These are phyloP conservation scores for Suhomyces vadensis DNA, from an alignment of 805 yeast species.

Conservation along the genomic window DNA sequence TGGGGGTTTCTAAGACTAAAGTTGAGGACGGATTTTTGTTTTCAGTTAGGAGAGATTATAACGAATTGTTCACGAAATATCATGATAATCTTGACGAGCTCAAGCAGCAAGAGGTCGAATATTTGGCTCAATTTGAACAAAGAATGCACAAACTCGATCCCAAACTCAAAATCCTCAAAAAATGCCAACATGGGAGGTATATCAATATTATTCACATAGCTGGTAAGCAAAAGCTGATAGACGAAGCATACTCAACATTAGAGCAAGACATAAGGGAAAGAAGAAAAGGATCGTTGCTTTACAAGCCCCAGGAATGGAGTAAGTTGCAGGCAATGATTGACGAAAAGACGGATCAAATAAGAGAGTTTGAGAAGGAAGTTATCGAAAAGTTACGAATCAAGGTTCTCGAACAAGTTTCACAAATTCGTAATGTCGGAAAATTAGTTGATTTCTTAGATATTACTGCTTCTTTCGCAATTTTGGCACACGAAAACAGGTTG, in stretches of 20 bases:
- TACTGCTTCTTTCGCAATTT: conserved; percentile 64
- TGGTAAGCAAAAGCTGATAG: conserved; percentile 37
- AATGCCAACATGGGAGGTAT: conserved; percentile 31
- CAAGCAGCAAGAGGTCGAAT: conserved; percentile 23
- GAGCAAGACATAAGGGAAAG: conserved; percentile 28
- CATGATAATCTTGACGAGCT: conserved; percentile 36
- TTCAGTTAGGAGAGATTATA: conserved; percentile 38
- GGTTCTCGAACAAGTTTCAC: conserved; percentile 45
- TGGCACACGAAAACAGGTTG: conserved; percentile 68
- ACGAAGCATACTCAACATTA: conserved; percentile 18
- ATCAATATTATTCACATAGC: conserved; percentile 50
- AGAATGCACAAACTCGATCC: conserved; percentile 28
- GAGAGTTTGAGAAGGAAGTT: conserved; percentile 54
- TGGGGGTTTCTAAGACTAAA: conserved; percentile 13
- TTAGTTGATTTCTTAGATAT: conserved; percentile 70
- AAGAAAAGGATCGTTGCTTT: conserved; percentile 45
- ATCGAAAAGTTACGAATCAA: conserved; percentile 48
- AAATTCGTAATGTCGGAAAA: conserved; percentile 52
- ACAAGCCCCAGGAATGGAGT: conserved; percentile 54
- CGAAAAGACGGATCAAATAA: conserved; percentile 47
- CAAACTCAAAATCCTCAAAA: conserved; percentile 27
- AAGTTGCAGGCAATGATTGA: conserved; percentile 53
- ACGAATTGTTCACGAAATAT: conserved; percentile 25
- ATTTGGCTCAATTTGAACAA: conserved; percentile 22
- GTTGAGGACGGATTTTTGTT: conserved; percentile 16